Percentiles rank a stretch among this genome's conserved stretches.
Conservation (phyloP, 1,284 basidiomycete species). For the Sanghuangporus sanghuang region DNA sequence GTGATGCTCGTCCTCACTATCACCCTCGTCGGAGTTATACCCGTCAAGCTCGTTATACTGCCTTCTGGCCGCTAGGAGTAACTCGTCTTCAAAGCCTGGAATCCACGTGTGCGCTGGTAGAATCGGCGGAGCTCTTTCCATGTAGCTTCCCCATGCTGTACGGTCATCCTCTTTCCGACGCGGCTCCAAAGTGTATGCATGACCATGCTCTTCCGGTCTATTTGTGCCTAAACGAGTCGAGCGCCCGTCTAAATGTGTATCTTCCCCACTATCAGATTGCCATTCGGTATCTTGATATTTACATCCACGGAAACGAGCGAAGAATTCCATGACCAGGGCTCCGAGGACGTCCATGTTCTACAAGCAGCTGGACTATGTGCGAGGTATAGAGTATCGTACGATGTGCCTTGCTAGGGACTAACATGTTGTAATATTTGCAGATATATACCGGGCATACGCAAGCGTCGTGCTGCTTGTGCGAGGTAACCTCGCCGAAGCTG, state of each 20-base stretch:
- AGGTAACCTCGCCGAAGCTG: not conserved
- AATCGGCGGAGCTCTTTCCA: constrained; percentile 11
- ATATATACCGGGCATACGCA: not conserved
- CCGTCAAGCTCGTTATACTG: not conserved
- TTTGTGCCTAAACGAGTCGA: not conserved
- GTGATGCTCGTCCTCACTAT: not conserved
- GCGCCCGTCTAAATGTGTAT: not conserved
- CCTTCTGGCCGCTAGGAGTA: not conserved
- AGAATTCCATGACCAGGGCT: not conserved
- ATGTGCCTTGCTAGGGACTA: not conserved
- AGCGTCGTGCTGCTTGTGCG: not conserved
- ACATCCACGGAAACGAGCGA: not conserved
- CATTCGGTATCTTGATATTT: not conserved
- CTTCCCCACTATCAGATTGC: not conserved
- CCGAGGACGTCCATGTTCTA: not conserved
- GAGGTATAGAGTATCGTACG: not conserved
- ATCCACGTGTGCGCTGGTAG: constrained; percentile 11
- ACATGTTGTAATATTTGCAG: not conserved
- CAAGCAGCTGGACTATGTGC: not conserved
- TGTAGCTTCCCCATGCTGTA: constrained; percentile 14
- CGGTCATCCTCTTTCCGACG: not conserved
- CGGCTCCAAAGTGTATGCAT: not conserved
- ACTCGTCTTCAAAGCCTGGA: constrained; percentile 13
- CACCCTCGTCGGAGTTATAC: not conserved
- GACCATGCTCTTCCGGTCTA: not conserved